Percentiles rank a stretch among this genome's conserved stretches.
Evolutionary conservation across 2,329 filamentous ascomycete genomes (phyloP).

Genomic region (Macrophomina phaseolina): DNA sequence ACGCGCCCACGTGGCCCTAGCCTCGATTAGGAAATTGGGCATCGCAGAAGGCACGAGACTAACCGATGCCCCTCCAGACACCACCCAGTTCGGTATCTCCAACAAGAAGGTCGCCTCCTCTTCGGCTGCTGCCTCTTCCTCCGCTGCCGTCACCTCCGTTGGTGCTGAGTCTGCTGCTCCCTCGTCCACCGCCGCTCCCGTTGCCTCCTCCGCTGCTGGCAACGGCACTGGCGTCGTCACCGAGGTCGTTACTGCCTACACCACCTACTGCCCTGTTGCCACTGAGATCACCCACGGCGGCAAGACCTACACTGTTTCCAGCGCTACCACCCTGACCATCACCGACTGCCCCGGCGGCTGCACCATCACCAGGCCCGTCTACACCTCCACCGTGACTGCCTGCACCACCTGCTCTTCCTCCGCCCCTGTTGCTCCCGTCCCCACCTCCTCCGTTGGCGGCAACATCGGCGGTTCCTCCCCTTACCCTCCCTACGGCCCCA

Average conservation of each 20-base stretch:
- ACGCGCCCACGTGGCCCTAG: background rate
- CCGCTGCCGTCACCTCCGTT: slow-evolving; percentile 29
- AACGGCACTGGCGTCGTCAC: slow-evolving; percentile 38
- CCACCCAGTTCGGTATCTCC: slow-evolving; percentile 66
- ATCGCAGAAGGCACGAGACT: background rate
- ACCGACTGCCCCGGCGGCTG: slow-evolving; percentile 34
- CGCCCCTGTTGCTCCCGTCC: background rate
- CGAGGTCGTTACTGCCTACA: slow-evolving; percentile 40
- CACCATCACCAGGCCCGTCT: slow-evolving; percentile 37
- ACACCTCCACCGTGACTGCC: slow-evolving; percentile 21
- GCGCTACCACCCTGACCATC: slow-evolving; percentile 30
- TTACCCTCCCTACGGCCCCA: slow-evolving; percentile 38
- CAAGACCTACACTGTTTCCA: slow-evolving; percentile 28
- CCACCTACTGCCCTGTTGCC: slow-evolving; percentile 38
- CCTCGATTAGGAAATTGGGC: background rate
- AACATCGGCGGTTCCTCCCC: background rate
- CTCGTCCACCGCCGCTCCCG: slow-evolving; percentile 19
- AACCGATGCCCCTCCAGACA: slow-evolving; percentile 39
- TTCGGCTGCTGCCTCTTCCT: slow-evolving; percentile 29
- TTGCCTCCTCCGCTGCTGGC: slow-evolving; percentile 32
- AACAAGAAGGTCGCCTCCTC: slow-evolving; percentile 41
- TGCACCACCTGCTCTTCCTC: slow-evolving; percentile 26
- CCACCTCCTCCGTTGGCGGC: slow-evolving; percentile 28
- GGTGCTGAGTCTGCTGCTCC: slow-evolving; percentile 29
- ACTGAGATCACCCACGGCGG: slow-evolving; percentile 18